Evolutionary conservation across 208 protist genomes (phyloP).

Genomic region (Zelonia costaricensis): DNA sequence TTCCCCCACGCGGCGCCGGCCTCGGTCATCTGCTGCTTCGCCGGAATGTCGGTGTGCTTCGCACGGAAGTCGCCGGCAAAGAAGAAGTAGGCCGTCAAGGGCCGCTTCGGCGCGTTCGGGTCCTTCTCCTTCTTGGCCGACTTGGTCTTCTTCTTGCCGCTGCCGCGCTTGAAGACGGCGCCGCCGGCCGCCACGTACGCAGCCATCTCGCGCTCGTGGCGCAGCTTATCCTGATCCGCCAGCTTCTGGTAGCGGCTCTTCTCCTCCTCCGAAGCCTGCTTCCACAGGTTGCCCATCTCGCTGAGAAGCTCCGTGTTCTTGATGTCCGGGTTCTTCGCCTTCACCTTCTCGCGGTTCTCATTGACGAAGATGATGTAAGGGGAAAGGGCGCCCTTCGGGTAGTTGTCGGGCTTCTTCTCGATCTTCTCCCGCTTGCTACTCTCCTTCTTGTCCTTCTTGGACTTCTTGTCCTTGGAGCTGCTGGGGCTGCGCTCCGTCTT

Average conservation of each 20-base stretch:
- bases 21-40: slow-evolving; percentile 66
- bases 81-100: slow-evolving; percentile 78
- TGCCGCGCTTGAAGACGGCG: slow-evolving; percentile 49
- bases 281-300: slow-evolving; percentile 71
- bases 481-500: slow-evolving; percentile 44
- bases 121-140: slow-evolving; percentile 79
- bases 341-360: slow-evolving; percentile 69
- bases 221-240: slow-evolving; percentile 81
- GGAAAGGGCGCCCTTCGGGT: slow-evolving; percentile 78
- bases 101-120: slow-evolving; percentile 82
- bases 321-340: slow-evolving; percentile 66
- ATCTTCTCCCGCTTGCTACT: slow-evolving; percentile 51
- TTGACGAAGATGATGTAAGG: slow-evolving; percentile 80
- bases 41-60: slow-evolving; percentile 50
- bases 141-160: slow-evolving; percentile 49
- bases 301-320: slow-evolving; percentile 73
- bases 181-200: slow-evolving; percentile 72
- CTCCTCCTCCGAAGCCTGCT: slow-evolving; percentile 44
- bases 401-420: slow-evolving; percentile 79
- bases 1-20: slow-evolving; percentile 73
- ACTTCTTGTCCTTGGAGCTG: slow-evolving; percentile 27
- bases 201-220: slow-evolving; percentile 73
- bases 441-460: slow-evolving; percentile 36
- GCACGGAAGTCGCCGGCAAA: slow-evolving; percentile 74
- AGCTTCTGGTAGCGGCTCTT: slow-evolving; percentile 79